phyloP scores from a whole-genome alignment of 768 basidiomycete species.

The Ramaria sp. region DNA sequence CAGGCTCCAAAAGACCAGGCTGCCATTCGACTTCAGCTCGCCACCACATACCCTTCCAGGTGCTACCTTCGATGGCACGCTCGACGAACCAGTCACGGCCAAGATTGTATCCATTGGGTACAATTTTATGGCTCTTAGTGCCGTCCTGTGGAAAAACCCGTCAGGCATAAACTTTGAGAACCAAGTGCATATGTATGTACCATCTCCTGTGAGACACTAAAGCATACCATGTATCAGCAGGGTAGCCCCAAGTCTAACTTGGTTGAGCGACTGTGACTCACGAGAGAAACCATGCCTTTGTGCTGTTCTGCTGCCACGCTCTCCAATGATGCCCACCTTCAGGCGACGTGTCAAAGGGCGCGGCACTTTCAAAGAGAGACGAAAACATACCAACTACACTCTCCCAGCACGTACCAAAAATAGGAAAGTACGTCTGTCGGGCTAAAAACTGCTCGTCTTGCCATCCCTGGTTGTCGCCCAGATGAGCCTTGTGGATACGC shows the following conservation, averaged over 20 bases:
- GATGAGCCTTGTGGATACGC: constrained; percentile 62
- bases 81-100: constrained; percentile 74
- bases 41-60: constrained; percentile 64
- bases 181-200: constrained; percentile 19
- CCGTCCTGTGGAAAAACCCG: constrained; percentile 34
- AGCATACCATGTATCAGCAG: not conserved
- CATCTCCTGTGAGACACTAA: constrained; percentile 66
- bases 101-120: constrained; percentile 69
- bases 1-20: constrained; percentile 56
- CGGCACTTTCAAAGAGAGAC: not conserved
- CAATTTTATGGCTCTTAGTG: constrained; percentile 59
- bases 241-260: not conserved
- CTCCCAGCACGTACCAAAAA: constrained; percentile 86
- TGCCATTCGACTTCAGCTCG: constrained; percentile 69
- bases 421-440: constrained; percentile 68
- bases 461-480: constrained; percentile 72
- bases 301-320: constrained; percentile 84
- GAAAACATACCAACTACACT: constrained; percentile 44
- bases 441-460: constrained; percentile 62
- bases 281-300: constrained; percentile 78
- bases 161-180: not conserved
- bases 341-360: not conserved
- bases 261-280: constrained; percentile 22
- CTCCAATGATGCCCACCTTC: constrained; percentile 81
- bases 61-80: constrained; percentile 47